These are phyloP conservation scores for Ogataea nonfermentans DNA, from an alignment of 805 yeast species.

Conservation along the genomic window DNA sequence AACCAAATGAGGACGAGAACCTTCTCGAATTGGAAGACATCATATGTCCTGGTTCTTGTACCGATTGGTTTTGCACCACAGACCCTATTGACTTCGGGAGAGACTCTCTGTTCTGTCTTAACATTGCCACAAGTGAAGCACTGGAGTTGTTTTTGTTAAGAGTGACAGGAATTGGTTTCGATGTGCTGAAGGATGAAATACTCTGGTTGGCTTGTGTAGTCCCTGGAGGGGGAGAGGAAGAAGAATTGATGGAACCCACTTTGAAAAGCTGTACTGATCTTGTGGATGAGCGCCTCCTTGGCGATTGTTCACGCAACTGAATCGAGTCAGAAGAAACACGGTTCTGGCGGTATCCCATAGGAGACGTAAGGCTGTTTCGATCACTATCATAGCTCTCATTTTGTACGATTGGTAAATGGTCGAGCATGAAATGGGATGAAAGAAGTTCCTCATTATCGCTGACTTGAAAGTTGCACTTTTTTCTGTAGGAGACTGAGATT, in stretches of 20 bases:
- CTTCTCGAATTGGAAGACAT: constrained; percentile 44
- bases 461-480: constrained; percentile 63
- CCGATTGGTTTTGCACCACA: constrained; percentile 7
- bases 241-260: constrained; percentile 53
- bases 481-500: constrained; percentile 77
- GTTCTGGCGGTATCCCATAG: constrained; percentile 18
- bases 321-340: constrained; percentile 28
- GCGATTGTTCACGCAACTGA: constrained; percentile 16
- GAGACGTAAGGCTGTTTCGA: constrained; percentile 17
- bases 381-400: constrained; percentile 17
- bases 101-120: constrained; percentile 39
- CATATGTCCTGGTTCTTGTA: constrained; percentile 12
- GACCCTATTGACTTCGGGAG: constrained; percentile 45
- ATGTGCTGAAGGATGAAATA: constrained; percentile 23
- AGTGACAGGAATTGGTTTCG: constrained; percentile 39
- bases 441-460: constrained; percentile 65
- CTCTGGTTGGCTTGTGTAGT: constrained; percentile 14
- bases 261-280: constrained; percentile 58
- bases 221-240: constrained; percentile 34
- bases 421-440: constrained; percentile 38
- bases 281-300: constrained; percentile 31
- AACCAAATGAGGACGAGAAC: constrained; percentile 72
- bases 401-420: constrained; percentile 12
- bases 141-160: constrained; percentile 48
- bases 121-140: constrained; percentile 52